These are phyloP conservation scores for Styphnolobium japonicum DNA, from an alignment of 306 rosid species.

Conservation along the genomic window DNA sequence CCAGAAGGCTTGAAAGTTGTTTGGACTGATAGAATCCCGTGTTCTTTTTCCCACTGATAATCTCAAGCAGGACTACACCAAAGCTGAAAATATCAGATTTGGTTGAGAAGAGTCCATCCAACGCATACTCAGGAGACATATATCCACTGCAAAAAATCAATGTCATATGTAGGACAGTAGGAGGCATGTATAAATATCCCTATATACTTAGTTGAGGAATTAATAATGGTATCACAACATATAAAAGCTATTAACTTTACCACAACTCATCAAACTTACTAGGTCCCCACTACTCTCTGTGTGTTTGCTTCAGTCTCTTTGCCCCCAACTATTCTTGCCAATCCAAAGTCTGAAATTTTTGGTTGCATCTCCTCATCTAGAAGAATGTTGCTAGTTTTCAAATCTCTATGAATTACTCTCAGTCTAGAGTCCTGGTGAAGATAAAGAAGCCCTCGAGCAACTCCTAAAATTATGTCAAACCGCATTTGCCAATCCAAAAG, in stretches of 20 bases:
- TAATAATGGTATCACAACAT: not conserved
- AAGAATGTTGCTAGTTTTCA: slow-evolving; percentile 22
- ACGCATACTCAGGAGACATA: slow-evolving; percentile 38
- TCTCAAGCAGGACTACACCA: slow-evolving; percentile 49
- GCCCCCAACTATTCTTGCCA: slow-evolving; percentile 11
- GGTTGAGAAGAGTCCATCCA: slow-evolving; percentile 38
- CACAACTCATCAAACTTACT: not conserved
- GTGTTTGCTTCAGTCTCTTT: slow-evolving; percentile 2
- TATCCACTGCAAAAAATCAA: slow-evolving; percentile 16
- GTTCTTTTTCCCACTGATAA: slow-evolving; percentile 50
- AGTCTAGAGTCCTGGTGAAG: slow-evolving; percentile 21
- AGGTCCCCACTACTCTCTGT: not conserved
- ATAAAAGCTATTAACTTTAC: not conserved
- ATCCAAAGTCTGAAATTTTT: slow-evolving; percentile 16
- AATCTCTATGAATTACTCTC: slow-evolving; percentile 12
- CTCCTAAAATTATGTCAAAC: slow-evolving; percentile 28
- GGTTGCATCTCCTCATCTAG: slow-evolving; percentile 14
- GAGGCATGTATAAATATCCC: not conserved
- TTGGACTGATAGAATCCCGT: slow-evolving; percentile 31
- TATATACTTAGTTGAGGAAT: not conserved
- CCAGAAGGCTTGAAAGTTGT: slow-evolving; percentile 35
- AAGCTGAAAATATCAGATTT: slow-evolving; percentile 48
- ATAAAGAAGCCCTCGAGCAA: slow-evolving; percentile 17
- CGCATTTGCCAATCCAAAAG: slow-evolving; percentile 27
- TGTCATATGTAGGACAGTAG: not conserved